phyloP scores from a whole-genome alignment of 768 basidiomycete species.

The Rhodotorula graminis region DNA sequence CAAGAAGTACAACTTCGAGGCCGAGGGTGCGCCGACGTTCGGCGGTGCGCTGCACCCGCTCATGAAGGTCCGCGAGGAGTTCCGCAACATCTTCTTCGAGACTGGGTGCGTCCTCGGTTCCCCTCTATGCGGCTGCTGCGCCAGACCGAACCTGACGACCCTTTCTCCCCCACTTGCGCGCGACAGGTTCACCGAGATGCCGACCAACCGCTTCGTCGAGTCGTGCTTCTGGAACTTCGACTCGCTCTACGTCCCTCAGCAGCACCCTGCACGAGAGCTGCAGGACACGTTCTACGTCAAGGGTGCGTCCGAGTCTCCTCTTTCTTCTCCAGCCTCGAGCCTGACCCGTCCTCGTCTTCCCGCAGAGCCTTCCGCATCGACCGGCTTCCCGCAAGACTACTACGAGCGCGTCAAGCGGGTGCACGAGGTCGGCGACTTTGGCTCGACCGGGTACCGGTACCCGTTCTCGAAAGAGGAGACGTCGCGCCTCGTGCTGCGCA shows the following conservation, averaged over 20 bases:
- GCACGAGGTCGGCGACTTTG: slow-evolving; percentile 76
- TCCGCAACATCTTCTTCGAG: slow-evolving; percentile 94
- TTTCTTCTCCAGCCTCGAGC: slow-evolving; percentile 3
- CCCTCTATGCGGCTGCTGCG: neutral
- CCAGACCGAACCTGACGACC: neutral
- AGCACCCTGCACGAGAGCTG: slow-evolving; percentile 93
- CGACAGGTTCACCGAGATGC: slow-evolving; percentile 93
- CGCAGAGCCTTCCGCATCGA: slow-evolving; percentile 70
- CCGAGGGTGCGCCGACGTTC: slow-evolving; percentile 79
- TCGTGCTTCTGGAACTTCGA: slow-evolving; percentile 99
- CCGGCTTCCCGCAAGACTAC: slow-evolving; percentile 72
- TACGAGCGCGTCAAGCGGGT: slow-evolving; percentile 76
- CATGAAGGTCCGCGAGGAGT: slow-evolving; percentile 95
- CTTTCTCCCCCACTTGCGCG: neutral
- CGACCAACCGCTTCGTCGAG: slow-evolving; percentile 90
- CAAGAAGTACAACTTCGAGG: slow-evolving; percentile 99
- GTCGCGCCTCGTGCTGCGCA: slow-evolving; percentile 82
- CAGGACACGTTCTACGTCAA: slow-evolving; percentile 99
- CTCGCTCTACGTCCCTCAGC: slow-evolving; percentile 94
- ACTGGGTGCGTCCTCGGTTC: slow-evolving; percentile 74
- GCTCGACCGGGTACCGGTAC: slow-evolving; percentile 92
- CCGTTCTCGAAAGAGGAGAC: slow-evolving; percentile 94
- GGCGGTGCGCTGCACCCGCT: slow-evolving; percentile 94
- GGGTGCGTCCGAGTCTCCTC: slow-evolving; percentile 51
- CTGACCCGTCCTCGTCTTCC: neutral